Percentiles rank a stretch among this genome's conserved stretches.
These are phyloP conservation scores for Effrenium voratum DNA, from an alignment of 73 alveolate genomes.

Conservation along the genomic window DNA sequence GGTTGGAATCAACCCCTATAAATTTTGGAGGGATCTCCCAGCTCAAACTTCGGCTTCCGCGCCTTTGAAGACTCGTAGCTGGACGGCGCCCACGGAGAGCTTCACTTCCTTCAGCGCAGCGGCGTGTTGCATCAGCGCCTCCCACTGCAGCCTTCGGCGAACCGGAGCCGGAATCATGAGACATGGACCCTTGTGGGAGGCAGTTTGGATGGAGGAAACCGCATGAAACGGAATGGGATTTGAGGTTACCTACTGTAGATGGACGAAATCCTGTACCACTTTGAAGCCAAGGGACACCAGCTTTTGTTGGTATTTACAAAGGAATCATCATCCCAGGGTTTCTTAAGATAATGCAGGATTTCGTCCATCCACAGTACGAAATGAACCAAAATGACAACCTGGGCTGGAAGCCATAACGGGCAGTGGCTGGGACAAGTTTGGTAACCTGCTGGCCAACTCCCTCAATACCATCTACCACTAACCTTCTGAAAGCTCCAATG, in stretches of 20 bases:
- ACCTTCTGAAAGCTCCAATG: no score
- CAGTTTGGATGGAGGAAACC: not conserved
- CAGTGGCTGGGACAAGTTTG: no score
- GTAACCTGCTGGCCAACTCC: no score
- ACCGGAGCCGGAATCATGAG: not conserved
- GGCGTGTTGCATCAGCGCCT: constrained; percentile 7
- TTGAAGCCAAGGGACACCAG: not conserved
- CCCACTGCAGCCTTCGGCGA: constrained; percentile 25
- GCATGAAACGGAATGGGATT: not conserved
- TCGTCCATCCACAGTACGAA: no score
- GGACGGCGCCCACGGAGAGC: not conserved
- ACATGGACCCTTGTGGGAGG: not conserved
- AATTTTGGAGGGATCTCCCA: not conserved
- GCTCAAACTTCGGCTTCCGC: not conserved
- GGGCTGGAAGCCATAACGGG: no score
- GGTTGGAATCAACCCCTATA: not conserved
- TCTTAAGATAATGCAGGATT: no score
- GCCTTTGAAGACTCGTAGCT: constrained; percentile 44
- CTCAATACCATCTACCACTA: no score
- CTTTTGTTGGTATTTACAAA: no score
- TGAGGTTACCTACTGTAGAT: not conserved
- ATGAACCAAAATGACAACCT: no score
- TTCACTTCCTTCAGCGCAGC: not conserved
- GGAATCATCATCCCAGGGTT: no score
- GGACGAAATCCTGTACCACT: not conserved